phyloP scores from a whole-genome alignment of 305 asterid species.

The Solanum aculeatissimum region DNA sequence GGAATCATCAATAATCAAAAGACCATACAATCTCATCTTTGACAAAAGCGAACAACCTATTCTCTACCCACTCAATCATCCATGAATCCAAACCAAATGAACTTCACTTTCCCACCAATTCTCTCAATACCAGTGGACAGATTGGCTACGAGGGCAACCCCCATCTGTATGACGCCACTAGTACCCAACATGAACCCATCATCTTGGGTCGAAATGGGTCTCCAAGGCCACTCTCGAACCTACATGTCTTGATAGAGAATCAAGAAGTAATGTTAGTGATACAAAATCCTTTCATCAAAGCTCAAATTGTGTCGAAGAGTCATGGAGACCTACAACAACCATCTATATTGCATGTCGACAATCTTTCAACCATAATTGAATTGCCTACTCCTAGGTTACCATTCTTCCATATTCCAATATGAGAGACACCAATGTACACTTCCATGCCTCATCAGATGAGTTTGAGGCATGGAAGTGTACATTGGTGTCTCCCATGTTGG shows the following conservation, averaged over 20 bases:
- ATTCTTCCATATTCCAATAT: no score
- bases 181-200: not conserved
- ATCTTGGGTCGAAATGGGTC: not conserved
- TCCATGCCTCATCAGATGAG: no score
- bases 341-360: not conserved
- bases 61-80: not conserved
- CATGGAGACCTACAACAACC: not conserved
- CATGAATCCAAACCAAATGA: not conserved
- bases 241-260: not conserved
- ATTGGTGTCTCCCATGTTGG: no score
- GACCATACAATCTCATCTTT: not conserved
- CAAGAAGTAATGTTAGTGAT: not conserved
- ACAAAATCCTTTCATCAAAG: not conserved
- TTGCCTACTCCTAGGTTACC: no score
- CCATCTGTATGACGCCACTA: not conserved
- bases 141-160: not conserved
- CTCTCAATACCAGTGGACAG: not conserved
- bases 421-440: no score
- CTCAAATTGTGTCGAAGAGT: not conserved
- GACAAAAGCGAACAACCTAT: no score
- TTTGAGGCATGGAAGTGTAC: no score
- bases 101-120: not conserved
- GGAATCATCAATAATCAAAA: not conserved
- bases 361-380: no score
- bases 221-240: not conserved